Evolutionary conservation across 2,329 filamentous ascomycete species (phyloP).

Genomic region (Claviceps sp.): DNA sequence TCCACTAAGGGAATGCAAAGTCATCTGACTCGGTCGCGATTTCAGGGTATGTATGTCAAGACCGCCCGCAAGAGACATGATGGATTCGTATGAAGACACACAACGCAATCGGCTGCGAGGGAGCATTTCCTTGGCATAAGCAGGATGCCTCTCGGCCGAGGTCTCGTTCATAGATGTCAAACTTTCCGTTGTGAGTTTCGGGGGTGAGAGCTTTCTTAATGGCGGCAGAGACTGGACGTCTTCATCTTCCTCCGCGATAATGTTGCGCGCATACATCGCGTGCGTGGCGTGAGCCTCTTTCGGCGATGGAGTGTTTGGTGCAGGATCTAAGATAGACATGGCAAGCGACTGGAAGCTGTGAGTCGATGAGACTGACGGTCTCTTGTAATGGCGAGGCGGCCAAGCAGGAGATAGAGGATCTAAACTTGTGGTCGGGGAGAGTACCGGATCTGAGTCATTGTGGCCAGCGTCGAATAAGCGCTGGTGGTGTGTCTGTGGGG

Average conservation of each 20-base stretch:
- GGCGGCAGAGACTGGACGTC: slow-evolving; percentile 13
- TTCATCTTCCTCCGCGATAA: slow-evolving; percentile 27
- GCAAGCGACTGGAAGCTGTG: slow-evolving; percentile 31
- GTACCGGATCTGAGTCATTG: slow-evolving; percentile 50
- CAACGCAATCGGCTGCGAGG: slow-evolving; percentile 43
- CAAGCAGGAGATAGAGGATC: slow-evolving; percentile 52
- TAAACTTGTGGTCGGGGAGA: slow-evolving; percentile 67
- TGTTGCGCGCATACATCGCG: slow-evolving; percentile 14
- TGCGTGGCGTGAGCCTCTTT: slow-evolving; percentile 9
- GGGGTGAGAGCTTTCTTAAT: slow-evolving; percentile 12
- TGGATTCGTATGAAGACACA: slow-evolving; percentile 69
- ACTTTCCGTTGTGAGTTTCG: slow-evolving; percentile 14
- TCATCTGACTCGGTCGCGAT: slow-evolving; percentile 61
- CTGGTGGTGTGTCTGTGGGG: slow-evolving; percentile 61
- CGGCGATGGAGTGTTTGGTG: slow-evolving; percentile 11
- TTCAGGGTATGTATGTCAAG: slow-evolving; percentile 82
- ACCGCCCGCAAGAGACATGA: slow-evolving; percentile 74
- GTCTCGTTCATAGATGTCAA: slow-evolving; percentile 22
- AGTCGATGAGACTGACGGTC: slow-evolving; percentile 41
- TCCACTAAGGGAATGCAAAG: slow-evolving; percentile 38
- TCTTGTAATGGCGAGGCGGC: slow-evolving; percentile 38
- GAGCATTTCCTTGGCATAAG: slow-evolving; percentile 21
- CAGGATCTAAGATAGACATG: slow-evolving; percentile 19
- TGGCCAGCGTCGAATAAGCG: slow-evolving; percentile 63
- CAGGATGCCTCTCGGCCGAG: slow-evolving; percentile 14